phyloP scores from a whole-genome alignment of 768 basidiomycete species.

The Boletales sp. region DNA sequence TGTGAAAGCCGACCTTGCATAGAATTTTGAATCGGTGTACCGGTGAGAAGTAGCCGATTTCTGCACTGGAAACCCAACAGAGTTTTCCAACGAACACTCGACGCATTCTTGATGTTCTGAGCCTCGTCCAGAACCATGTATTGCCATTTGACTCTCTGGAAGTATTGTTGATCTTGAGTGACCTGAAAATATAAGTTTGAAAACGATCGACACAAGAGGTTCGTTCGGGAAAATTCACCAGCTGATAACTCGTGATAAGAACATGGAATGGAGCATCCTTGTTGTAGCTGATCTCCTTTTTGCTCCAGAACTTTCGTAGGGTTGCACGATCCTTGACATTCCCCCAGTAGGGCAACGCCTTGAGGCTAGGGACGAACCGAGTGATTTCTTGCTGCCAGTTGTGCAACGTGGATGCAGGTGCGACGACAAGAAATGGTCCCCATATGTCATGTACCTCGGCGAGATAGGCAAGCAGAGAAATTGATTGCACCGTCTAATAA shows the following conservation, averaged over 20 bases:
- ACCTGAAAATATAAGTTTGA: conserved; percentile 45
- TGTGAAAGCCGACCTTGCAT: conserved; percentile 78
- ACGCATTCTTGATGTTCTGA: conserved; percentile 98
- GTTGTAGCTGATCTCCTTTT: conserved; percentile 93
- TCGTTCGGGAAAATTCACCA: conserved; percentile 47
- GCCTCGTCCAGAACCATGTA: conserved; percentile 99
- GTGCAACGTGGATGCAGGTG: conserved; percentile 94
- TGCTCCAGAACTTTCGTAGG: conserved; percentile 95
- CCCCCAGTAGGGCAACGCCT: conserved; percentile 98
- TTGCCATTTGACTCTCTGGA: conserved; percentile 97
- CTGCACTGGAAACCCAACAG: conserved; percentile 93
- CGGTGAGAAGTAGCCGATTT: conserved; percentile 91
- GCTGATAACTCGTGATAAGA: conserved; percentile 93
- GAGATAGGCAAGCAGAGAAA: conserved; percentile 91
- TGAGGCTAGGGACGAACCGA: conserved; percentile 89
- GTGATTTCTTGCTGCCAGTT: conserved; percentile 99
- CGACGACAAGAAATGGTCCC: conserved; percentile 98
- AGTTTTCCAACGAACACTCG: conserved; percentile 96
- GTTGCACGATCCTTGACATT: conserved; percentile 94
- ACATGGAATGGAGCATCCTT: conserved; percentile 96
- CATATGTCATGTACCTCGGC: conserved; percentile 98
- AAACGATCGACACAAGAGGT: neutral
- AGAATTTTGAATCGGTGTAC: conserved; percentile 98
- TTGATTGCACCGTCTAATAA: conserved; percentile 90
- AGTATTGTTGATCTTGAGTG: conserved; percentile 96